Percentiles rank a stretch among this genome's conserved stretches.
Evolutionary conservation across 2,329 filamentous ascomycete genomes (phyloP).

Genomic region (Ceratocystis huliohia): DNA sequence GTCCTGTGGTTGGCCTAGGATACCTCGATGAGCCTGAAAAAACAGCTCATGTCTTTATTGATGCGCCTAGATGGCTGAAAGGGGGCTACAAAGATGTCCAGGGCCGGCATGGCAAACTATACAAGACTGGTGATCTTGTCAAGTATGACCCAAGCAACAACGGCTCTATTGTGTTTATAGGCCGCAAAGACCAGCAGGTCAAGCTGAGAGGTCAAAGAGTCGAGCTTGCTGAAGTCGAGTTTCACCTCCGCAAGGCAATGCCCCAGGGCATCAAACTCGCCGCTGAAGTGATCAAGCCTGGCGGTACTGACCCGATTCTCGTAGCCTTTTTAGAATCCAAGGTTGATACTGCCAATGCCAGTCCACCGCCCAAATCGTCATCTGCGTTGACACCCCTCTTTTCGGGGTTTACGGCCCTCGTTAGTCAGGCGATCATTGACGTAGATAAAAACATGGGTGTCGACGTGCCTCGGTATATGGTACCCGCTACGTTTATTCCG

Average conservation of each 20-base stretch:
- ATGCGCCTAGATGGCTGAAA: conserved; percentile 40
- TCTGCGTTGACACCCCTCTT: conserved; percentile 26
- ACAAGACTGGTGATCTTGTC: conserved; percentile 49
- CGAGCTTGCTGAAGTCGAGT: conserved; percentile 45
- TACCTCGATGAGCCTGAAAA: conserved; percentile 48
- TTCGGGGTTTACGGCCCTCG: conserved; percentile 27
- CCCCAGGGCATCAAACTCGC: conserved; percentile 34
- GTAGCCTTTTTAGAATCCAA: conserved; percentile 34
- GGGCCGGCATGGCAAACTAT: conserved; percentile 36
- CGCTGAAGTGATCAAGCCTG: conserved; percentile 38
- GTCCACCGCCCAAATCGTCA: conserved; percentile 23
- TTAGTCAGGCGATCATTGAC: conserved; percentile 26
- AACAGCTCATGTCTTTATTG: conserved; percentile 46
- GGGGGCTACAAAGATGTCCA: conserved; percentile 28
- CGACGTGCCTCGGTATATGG: conserved; percentile 35
- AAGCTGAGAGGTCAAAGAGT: conserved; percentile 55
- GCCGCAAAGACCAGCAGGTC: conserved; percentile 54
- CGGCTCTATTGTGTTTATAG: conserved; percentile 43
- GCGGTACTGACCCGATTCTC: conserved; percentile 33
- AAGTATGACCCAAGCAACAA: conserved; percentile 41
- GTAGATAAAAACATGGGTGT: conserved; percentile 28
- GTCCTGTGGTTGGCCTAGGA: conserved; percentile 48
- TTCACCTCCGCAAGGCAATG: conserved; percentile 35
- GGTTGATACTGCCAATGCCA: conserved; percentile 24
- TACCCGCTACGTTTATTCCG: conserved; percentile 37